phyloP scores from a whole-genome alignment of 2,329 filamentous ascomycete genomes.

The Microdochium nivale region DNA sequence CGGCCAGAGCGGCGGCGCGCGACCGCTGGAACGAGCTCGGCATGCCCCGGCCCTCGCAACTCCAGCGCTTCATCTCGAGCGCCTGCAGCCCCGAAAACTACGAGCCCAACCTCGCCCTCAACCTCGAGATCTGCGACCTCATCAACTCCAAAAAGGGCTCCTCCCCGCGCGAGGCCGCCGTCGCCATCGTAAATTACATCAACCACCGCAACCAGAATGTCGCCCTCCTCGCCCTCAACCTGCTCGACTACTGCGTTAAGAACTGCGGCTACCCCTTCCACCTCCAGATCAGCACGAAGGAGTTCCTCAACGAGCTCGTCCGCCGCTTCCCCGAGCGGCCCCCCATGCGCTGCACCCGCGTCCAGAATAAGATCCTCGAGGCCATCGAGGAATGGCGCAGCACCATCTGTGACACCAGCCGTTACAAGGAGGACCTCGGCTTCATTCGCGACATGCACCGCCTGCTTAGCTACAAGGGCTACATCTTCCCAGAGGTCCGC shows the following conservation, averaged over 20 bases:
- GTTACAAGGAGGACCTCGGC: constrained; percentile 94
- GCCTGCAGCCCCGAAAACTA: constrained; percentile 96
- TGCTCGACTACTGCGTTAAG: constrained; percentile 98
- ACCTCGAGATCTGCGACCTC: constrained; percentile 91
- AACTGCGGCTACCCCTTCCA: constrained; percentile 99
- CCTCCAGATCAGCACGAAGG: constrained; percentile 95
- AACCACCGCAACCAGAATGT: constrained; percentile 98
- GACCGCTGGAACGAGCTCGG: constrained; percentile 85
- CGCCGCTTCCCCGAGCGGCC: constrained; percentile 91
- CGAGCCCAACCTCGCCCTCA: constrained; percentile 92
- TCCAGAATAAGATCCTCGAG: constrained; percentile 89
- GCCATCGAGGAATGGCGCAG: constrained; percentile 97
- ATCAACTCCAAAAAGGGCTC: constrained; percentile 97
- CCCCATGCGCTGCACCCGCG: constrained; percentile 73
- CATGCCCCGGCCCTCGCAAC: constrained; percentile 70
- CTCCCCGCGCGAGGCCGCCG: constrained; percentile 87
- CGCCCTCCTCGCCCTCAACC: constrained; percentile 76
- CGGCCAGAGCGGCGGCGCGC: constrained; percentile 87
- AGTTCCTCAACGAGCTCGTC: constrained; percentile 97
- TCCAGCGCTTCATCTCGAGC: constrained; percentile 92
- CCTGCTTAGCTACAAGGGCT: constrained; percentile 91
- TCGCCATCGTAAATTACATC: constrained; percentile 86
- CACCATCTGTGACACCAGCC: constrained; percentile 95
- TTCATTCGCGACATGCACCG: constrained; percentile 98
- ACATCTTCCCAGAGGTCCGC: constrained; percentile 86